Evolutionary conservation across 768 basidiomycete genomes (phyloP), one percentile per base, ranked within the genome.

Genomic region (Pulveroboletus sp.): DNA sequence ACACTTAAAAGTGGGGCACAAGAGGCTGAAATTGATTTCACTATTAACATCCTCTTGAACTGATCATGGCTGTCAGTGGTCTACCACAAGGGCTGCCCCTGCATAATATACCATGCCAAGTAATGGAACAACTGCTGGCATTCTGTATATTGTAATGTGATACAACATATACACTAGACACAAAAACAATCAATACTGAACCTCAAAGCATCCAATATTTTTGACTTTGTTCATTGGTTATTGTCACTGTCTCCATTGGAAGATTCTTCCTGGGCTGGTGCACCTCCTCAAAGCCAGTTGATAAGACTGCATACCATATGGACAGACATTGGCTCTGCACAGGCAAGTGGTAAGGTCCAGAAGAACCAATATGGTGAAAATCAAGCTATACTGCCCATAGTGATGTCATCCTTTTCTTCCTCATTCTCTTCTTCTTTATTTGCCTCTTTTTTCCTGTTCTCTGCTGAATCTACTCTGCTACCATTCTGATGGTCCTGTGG

Each of bases 271-370:
- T 33, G 52, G 26, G 45, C 50, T 3, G 39, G 46, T 0, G 43
- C 72, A 59, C 65, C 62, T 35, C 74, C 81, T 78, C 81, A 86
- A 54, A 88, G 75, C 8, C 82, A 69, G 44, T 76, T 76, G 36
- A 87, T 51, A 7, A 87, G 66, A 57, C 80, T 82, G 10, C 82
- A 72, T 2, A 86, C 63, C 7, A 83, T 61, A 2, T 81, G 76
- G 21, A 79, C 63, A 9, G 83, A 82, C 59, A 87, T 68, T 3
- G 81, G 76, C 85, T 86, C 43, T n/a, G n/a, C 10, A 44, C n/a
- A 44, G 47, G 27, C 8, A 12, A 21, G n/a, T n/a, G n/a, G n/a
- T 15, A 4, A 12, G 28, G 8, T 18, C 47, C 26, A 50, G n/a
- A 47, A 27, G 27, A 43, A 14, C 35, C 24, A 14, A 2, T 32